Percentiles rank a stretch among this genome's conserved stretches.
These are phyloP conservation scores for Lotus japonicus DNA, from an alignment of 306 rosid genomes.

Conservation along the genomic window DNA sequence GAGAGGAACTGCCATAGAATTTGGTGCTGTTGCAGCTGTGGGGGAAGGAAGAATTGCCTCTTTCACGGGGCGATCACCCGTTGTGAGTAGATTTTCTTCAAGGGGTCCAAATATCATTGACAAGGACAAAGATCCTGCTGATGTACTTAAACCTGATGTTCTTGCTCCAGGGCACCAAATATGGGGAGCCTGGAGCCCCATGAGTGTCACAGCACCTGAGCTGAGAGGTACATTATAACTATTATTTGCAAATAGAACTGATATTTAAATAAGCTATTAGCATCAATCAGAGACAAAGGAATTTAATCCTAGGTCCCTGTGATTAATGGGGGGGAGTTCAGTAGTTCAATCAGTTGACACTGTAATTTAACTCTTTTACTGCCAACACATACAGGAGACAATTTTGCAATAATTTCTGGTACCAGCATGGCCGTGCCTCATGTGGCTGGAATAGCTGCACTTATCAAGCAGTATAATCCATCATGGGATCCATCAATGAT, in stretches of 20 bases:
- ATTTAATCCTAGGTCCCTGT: neutral
- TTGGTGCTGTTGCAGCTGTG: slow-evolving; percentile 42
- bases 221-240: slow-evolving; percentile 34
- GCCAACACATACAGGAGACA: slow-evolving; percentile 35
- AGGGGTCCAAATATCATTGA: slow-evolving; percentile 83
- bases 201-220: slow-evolving; percentile 55
- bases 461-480: slow-evolving; percentile 75
- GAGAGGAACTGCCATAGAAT: slow-evolving; percentile 36
- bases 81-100: slow-evolving; percentile 78
- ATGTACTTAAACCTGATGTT: slow-evolving; percentile 87
- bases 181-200: slow-evolving; percentile 93
- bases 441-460: slow-evolving; percentile 86
- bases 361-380: neutral
- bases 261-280: neutral
- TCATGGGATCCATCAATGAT: slow-evolving; percentile 87
- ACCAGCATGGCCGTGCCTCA: slow-evolving; percentile 96
- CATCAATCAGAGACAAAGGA: neutral
- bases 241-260: neutral
- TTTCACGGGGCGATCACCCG: slow-evolving; percentile 49
- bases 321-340: too few species aligned
- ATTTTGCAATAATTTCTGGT: slow-evolving; percentile 71
- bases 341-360: neutral
- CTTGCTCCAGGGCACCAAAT: slow-evolving; percentile 91
- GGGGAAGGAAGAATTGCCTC: slow-evolving; percentile 75
- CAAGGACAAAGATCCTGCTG: slow-evolving; percentile 30